Evolutionary conservation across 2,329 filamentous ascomycete genomes (phyloP).

Genomic region (Aspergillus viridinutans): DNA sequence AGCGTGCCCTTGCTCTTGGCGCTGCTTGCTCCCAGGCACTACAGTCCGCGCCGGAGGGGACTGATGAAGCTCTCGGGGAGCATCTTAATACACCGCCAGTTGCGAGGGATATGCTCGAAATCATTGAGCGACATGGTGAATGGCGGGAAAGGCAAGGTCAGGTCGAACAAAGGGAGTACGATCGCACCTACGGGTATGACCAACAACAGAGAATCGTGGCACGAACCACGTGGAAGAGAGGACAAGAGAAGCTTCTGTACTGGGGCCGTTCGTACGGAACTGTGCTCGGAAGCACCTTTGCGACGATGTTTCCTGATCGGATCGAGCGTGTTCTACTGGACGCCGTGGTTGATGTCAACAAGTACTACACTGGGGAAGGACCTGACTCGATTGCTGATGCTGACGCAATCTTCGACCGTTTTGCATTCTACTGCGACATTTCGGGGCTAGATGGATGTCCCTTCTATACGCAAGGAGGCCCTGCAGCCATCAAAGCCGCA

Average conservation of each 20-base stretch:
- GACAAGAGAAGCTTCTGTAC: conserved; percentile 33
- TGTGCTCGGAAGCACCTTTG: conserved; percentile 45
- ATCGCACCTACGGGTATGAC: conserved; percentile 17
- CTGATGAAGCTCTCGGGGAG: conserved; percentile 25
- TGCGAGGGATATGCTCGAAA: conserved; percentile 33
- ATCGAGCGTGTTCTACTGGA: conserved; percentile 31
- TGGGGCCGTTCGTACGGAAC: conserved; percentile 47
- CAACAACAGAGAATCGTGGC: conserved; percentile 14
- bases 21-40: conserved; percentile 26
- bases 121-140: conserved; percentile 37
- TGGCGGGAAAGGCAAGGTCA: conserved; percentile 34
- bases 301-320: conserved; percentile 42
- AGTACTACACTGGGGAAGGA: conserved; percentile 28
- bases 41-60: conserved; percentile 10
- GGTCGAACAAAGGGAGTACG: conserved; percentile 14
- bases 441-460: conserved; percentile 27
- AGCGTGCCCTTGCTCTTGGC: conserved; percentile 29
- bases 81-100: conserved; percentile 33
- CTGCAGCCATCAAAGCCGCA: conserved; percentile 23
- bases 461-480: conserved; percentile 25
- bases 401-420: conserved; percentile 33
- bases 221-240: conserved; percentile 27
- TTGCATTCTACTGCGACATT: conserved; percentile 29
- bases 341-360: conserved; percentile 34
- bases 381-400: conserved; percentile 27